These are phyloP conservation scores for Cyclanthera cordifolia DNA, from an alignment of 306 rosid species.

Conservation along the genomic window DNA sequence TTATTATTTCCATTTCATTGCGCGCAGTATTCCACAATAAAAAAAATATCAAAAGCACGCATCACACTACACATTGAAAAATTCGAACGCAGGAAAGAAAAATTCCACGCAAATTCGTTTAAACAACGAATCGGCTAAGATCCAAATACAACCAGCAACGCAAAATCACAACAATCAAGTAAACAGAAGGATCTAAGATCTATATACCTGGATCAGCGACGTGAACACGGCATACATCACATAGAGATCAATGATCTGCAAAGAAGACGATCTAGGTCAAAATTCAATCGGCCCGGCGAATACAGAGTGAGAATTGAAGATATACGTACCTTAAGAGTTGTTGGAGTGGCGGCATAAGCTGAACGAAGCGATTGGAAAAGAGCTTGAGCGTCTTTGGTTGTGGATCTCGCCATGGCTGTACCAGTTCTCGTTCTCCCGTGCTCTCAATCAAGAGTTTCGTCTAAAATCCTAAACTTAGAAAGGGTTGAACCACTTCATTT, in stretches of 20 bases:
- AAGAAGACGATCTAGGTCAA: conserved; percentile 14
- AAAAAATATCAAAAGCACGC: neutral
- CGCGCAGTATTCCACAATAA: neutral
- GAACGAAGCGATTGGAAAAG: conserved; percentile 52
- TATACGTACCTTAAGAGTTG: conserved; percentile 38
- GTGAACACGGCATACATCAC: conserved; percentile 59
- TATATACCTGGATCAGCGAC: conserved; percentile 64
- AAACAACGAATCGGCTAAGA: no score
- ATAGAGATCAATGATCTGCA: conserved; percentile 78
- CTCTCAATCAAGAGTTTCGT: neutral
- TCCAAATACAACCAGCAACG: neutral
- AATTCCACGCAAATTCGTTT: neutral
- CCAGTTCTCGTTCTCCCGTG: conserved; percentile 5
- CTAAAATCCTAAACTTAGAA: neutral
- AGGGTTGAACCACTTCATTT: neutral
- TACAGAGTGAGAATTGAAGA: neutral
- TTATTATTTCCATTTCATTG: no score
- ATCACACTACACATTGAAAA: neutral
- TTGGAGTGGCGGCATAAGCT: conserved; percentile 61
- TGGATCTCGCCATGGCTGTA: conserved; percentile 25
- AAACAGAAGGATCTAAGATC: neutral
- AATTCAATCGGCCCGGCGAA: neutral
- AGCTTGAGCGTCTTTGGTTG: conserved; percentile 48
- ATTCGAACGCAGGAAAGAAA: neutral
- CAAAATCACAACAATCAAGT: neutral